Conservation (phyloP, 2,329 filamentous ascomycete genomes). For the Alternaria arbusti region DNA sequence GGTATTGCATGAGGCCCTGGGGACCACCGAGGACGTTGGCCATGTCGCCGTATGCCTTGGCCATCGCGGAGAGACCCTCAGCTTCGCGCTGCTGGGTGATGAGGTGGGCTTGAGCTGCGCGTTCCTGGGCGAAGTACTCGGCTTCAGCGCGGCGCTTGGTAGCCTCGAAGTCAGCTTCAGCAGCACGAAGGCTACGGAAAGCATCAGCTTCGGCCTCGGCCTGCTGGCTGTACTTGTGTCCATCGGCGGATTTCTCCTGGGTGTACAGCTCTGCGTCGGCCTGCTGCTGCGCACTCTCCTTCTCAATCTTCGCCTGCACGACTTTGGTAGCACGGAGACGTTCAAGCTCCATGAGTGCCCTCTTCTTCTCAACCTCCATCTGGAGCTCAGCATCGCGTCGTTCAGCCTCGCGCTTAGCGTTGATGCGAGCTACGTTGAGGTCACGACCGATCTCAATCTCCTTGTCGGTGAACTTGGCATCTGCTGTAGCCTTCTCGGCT, state of each 20-base stretch:
- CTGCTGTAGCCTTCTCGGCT: conserved; percentile 78
- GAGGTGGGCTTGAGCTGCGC: conserved; percentile 66
- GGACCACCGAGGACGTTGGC: conserved; percentile 77
- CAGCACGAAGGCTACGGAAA: conserved; percentile 49
- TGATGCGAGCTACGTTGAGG: conserved; percentile 76
- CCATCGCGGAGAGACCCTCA: conserved; percentile 77
- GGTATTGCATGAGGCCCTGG: conserved; percentile 77
- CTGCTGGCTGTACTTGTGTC: conserved; percentile 64
- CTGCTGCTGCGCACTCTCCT: conserved; percentile 72
- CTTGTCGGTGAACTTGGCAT: conserved; percentile 75
- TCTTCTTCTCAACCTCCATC: conserved; percentile 76
- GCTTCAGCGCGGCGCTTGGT: conserved; percentile 52
- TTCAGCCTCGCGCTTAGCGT: conserved; percentile 75
- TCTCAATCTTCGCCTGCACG: conserved; percentile 74
- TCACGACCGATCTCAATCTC: conserved; percentile 76
- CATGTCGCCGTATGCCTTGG: conserved; percentile 78
- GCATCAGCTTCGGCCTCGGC: conserved; percentile 64
- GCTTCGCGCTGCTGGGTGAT: conserved; percentile 73
- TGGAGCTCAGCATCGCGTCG: conserved; percentile 80
- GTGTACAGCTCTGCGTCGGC: conserved; percentile 64
- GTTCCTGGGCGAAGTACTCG: conserved; percentile 51
- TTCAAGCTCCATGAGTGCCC: conserved; percentile 80
- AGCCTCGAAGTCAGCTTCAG: conserved; percentile 53
- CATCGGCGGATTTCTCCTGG: conserved; percentile 60
- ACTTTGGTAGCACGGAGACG: conserved; percentile 78